These are phyloP conservation scores for Metschnikowia reukaufii DNA, from an alignment of 805 yeast species.

Conservation along the genomic window DNA sequence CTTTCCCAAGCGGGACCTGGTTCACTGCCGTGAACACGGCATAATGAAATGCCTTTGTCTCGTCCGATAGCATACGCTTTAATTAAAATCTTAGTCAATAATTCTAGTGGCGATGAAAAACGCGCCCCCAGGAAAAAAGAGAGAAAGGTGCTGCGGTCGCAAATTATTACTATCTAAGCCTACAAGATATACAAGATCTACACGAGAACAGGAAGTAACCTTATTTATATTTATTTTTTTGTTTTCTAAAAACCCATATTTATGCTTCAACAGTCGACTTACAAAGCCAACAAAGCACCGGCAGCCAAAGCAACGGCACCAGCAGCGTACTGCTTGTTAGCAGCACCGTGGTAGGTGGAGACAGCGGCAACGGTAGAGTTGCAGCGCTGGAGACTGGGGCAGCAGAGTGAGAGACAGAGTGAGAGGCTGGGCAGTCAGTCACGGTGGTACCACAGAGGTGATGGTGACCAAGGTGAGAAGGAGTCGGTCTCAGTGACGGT, in stretches of 20 bases:
- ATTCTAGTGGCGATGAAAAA: neutral
- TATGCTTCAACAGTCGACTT: slow-evolving; percentile 14
- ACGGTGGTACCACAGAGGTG: slow-evolving; percentile 47
- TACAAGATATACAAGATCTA: neutral
- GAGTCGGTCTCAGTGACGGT: slow-evolving; percentile 28
- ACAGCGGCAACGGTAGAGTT: slow-evolving; percentile 28
- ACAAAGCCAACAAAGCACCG: slow-evolving; percentile 47
- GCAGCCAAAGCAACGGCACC: slow-evolving; percentile 49
- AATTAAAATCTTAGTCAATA: too few species aligned
- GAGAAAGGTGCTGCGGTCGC: too few species aligned
- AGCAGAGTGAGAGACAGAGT: too few species aligned
- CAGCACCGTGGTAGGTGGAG: slow-evolving; percentile 35
- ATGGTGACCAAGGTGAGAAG: slow-evolving; percentile 43
- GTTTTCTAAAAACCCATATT: neutral
- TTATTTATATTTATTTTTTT: slow-evolving; percentile 3
- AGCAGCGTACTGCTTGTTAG: slow-evolving; percentile 36
- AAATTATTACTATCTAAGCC: too few species aligned
- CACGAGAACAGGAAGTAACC: neutral
- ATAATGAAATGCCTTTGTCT: slow-evolving; percentile 55
- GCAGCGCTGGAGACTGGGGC: too few species aligned
- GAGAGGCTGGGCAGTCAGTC: slow-evolving; percentile 53
- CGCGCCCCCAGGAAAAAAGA: too few species aligned
- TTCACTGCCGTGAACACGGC: slow-evolving; percentile 58
- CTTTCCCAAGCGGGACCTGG: slow-evolving; percentile 60
- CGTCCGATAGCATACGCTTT: slow-evolving; percentile 29